Base-by-base conservation (phyloP, 2,329 filamentous ascomycete species). In the Penicillium corylophilum region DNA sequence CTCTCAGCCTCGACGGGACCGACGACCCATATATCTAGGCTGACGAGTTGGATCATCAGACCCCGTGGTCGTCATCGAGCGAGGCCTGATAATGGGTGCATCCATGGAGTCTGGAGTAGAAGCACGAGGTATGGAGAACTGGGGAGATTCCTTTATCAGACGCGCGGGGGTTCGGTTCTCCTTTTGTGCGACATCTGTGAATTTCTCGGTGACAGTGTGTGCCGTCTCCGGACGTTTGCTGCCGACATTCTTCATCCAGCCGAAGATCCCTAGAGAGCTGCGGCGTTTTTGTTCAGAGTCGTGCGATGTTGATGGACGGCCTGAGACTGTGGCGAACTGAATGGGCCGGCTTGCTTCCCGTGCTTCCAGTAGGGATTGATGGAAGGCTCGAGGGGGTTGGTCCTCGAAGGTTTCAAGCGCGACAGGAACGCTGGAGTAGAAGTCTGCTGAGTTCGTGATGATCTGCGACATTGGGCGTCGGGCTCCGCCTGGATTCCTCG, bases 221-320 rank as follows among this genome's bases (percentile, higher is more conserved):
- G 44, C 33, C 3, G 54, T 51, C 20, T 60, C 60, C 8, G 59
- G 62, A 16, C 61, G 62, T 35, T 66, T 62, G 1, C 61, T 59
- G 36, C 60, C 56, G 31, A 62, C 58, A 2, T 66, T 61, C 54
- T 73, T 74, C 61, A 74, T 70, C 72, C 72, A 74, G n/a, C 69
- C 65, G 35, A 73, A 66, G 23, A 74, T 64, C 1, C 69, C 63
- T 5, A 71, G 55, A 2, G 72, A 74, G 49, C 69, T 68, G 39
- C 68, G 71, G 20, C 71, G 64, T 49, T 71, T 71, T 48, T 70
- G 65, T 9, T 71, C 70, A 20, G 57, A 59, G 45, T 61, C 62
- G 35, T 67, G 61, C 2, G 69, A 66, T 29, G 67, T 66, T 8
- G 55, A 54, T 2, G 64, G 64, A 20, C 63, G 59, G 23, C 46